Base-by-base conservation (phyloP, 1,139 yeast species). In the Chernovozyma aurita region DNA sequence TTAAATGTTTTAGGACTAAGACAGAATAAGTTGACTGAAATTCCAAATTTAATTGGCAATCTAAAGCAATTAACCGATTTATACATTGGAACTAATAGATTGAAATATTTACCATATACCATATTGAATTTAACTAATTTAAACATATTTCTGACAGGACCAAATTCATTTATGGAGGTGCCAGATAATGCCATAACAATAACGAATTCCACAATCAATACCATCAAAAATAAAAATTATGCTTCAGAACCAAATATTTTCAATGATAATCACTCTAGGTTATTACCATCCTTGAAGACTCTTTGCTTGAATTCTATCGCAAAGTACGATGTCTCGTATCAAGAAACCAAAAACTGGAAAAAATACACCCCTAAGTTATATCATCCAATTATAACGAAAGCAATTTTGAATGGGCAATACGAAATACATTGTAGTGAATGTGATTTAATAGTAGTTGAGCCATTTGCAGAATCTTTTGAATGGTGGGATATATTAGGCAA, bases 401-500 rank as follows among this genome's bases (percentile, higher is more conserved):
- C 75, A 0, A 68, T 69, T n/a, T 43, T 57, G 17, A 61, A 59
- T 37, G 75, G 75, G 0, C 59, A 61, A 34, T 69, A 54, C 39
- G 43, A 52, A 12, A 70, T 67, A 36, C 50, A 47, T 2, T 70
- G 76, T 43, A 52, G 59, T 30, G 63, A 61, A 42, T 70, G 76
- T 48, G 44, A 51, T 6, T 43, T 48, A 16, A 53, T 62, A 14
- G 53, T 65, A 2, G 72, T 67, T 2, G 73, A 68, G 28, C 70
- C 75, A 2, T 52, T 52, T 29, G 73, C 73, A 0, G 70, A 68
- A 41, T 64, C 62, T 0, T 47, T 55, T 29, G 76, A 70, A 42
- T 70, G 76, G 76, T 70, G 75, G 74, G 69, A 70, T 40, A 53
- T 67, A 20, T 49, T 69, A 18, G 63, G 55, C 35, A 69, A 68